Conservation (phyloP, 345 rosid species). For the Hibiscus trionum region DNA sequence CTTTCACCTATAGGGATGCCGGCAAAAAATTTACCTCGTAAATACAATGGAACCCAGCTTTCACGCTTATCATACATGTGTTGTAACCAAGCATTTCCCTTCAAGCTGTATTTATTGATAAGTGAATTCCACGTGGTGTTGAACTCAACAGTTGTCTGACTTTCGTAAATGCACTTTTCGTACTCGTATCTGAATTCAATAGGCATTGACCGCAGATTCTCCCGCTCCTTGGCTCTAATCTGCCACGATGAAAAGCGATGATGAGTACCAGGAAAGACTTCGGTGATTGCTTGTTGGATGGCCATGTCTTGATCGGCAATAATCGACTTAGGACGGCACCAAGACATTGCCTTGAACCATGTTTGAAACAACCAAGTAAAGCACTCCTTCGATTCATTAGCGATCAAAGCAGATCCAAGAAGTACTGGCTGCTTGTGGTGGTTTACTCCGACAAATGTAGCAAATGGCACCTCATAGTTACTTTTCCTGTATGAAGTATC, state of each 20-base stretch:
- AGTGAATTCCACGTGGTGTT: constrained; percentile 58
- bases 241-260: constrained; percentile 81
- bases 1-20: constrained; percentile 58
- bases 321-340: constrained; percentile 59
- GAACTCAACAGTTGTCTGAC: constrained; percentile 58
- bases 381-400: constrained; percentile 63
- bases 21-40: constrained; percentile 62
- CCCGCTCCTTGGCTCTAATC: constrained; percentile 52
- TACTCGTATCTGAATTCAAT: constrained; percentile 57
- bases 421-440: constrained; percentile 87
- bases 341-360: constrained; percentile 77
- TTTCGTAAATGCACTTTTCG: constrained; percentile 61
- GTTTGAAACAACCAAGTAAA: constrained; percentile 75
- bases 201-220: constrained; percentile 45
- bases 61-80: constrained; percentile 61
- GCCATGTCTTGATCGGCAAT: constrained; percentile 77
- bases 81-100: constrained; percentile 62
- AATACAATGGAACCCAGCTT: constrained; percentile 71
- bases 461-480: constrained; percentile 59
- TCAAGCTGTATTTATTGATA: constrained; percentile 48
- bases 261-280: constrained; percentile 65
- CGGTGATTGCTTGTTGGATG: constrained; percentile 61
- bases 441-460: constrained; percentile 73
- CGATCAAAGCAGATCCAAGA: constrained; percentile 77
- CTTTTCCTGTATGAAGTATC: constrained; percentile 73